Conservation (phyloP, 257 asterid species). For the Petrea volubilis region DNA sequence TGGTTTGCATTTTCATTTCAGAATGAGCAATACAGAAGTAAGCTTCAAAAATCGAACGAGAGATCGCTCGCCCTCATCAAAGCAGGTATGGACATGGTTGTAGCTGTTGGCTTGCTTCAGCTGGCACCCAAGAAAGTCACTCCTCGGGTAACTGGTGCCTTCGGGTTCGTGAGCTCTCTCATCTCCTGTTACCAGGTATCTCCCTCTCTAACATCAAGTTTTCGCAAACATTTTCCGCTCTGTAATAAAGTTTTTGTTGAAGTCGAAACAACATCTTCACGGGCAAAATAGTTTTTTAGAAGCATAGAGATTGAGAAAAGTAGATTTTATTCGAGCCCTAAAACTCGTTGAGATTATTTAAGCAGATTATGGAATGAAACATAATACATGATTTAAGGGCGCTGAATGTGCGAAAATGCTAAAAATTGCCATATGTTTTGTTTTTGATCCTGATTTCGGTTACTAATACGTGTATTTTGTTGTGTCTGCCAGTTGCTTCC, state of each 20-base stretch:
- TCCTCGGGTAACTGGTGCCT: slow-evolving; percentile 95
- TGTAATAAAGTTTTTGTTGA: too few relatives aligned
- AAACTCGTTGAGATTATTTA: too few relatives aligned
- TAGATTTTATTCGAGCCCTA: too few relatives aligned
- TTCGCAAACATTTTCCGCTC: too few relatives aligned
- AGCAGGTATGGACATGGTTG: slow-evolving; percentile 80
- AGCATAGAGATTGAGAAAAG: too few relatives aligned
- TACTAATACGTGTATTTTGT: background rate
- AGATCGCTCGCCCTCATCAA: slow-evolving; percentile 80
- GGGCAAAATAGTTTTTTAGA: too few relatives aligned
- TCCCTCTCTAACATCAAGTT: background rate
- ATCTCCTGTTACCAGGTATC: slow-evolving; percentile 97
- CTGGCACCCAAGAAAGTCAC: slow-evolving; percentile 89
- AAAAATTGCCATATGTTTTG: background rate
- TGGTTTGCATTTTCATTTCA: slow-evolving; percentile 34
- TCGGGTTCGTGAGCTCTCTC: slow-evolving; percentile 84
- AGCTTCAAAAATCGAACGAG: slow-evolving; percentile 73
- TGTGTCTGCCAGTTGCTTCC: slow-evolving; percentile 68
- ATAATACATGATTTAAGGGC: background rate
- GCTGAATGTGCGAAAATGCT: background rate
- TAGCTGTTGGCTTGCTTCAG: slow-evolving; percentile 95
- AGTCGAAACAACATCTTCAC: too few relatives aligned
- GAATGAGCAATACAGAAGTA: slow-evolving; percentile 65
- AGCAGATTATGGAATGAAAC: background rate
- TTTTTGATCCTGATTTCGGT: background rate